These are phyloP conservation scores for Arthrobotrys sphaeroides DNA, from an alignment of 2,329 filamentous ascomycete species.

Conservation along the genomic window DNA sequence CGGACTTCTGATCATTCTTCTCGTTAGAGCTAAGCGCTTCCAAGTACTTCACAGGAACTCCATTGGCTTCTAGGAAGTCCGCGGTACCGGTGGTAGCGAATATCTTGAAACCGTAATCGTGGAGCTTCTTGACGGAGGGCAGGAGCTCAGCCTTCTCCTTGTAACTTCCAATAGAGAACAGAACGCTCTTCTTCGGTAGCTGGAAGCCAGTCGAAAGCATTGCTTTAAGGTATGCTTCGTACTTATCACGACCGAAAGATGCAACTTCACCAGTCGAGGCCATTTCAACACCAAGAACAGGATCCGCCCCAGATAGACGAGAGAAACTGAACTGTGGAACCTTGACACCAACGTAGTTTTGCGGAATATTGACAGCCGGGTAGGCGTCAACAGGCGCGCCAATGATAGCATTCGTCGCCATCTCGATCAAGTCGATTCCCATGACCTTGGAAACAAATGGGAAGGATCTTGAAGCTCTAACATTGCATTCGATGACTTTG, in stretches of 20 bases:
- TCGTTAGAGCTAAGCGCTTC: constrained; percentile 78
- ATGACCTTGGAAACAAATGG: constrained; percentile 99
- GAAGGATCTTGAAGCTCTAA: constrained; percentile 93
- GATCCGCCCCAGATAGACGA: constrained; percentile 91
- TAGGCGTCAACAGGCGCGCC: constrained; percentile 83
- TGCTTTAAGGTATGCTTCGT: constrained; percentile 97
- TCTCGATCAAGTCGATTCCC: constrained; percentile 96
- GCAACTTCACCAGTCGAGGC: constrained; percentile 98
- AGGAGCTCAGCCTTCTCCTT: constrained; percentile 99
- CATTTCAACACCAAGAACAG: constrained; percentile 98
- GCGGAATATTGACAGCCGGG: constrained; percentile 76
- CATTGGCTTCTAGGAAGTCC: constrained; percentile 93
- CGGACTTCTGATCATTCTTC: constrained; percentile 86
- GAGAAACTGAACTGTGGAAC: constrained; percentile 99
- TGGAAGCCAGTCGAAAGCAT: constrained; percentile 95
- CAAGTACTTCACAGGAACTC: constrained; percentile 89
- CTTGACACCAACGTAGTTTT: constrained; percentile 92
- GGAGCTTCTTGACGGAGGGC: constrained; percentile 86
- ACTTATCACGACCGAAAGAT: constrained; percentile 93
- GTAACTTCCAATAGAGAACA: constrained; percentile 94
- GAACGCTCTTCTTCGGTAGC: constrained; percentile 91
- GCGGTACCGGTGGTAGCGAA: constrained; percentile 97
- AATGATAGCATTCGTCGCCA: constrained; percentile 98
- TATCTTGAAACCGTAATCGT: constrained; percentile 91
- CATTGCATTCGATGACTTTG: constrained; percentile 99